These are phyloP conservation scores for Gliomastix tumulicola DNA, from an alignment of 2,329 filamentous ascomycete genomes.

Conservation along the genomic window DNA sequence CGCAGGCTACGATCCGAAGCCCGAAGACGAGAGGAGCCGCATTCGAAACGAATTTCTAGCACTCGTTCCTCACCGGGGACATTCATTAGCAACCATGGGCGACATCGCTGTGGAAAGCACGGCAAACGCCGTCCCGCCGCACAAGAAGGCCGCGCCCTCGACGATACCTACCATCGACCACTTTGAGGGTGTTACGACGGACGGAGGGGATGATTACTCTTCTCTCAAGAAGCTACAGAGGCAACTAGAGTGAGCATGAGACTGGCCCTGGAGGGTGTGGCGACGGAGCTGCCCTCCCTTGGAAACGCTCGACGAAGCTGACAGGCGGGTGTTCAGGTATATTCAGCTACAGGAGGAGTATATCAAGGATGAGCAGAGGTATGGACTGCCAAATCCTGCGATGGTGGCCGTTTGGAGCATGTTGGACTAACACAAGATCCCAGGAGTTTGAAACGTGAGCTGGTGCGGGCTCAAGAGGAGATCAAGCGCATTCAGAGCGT, in stretches of 20 bases:
- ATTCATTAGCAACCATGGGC: conserved; percentile 64
- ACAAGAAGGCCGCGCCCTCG: conserved; percentile 73
- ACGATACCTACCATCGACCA: conserved; percentile 86
- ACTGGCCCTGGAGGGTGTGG: too few relatives aligned
- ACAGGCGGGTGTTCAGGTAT: conserved; percentile 48
- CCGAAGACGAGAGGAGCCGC: too few relatives aligned
- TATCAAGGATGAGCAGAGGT: conserved; percentile 99
- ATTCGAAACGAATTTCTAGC: too few relatives aligned
- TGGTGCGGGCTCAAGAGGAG: conserved; percentile 95
- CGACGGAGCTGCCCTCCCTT: too few relatives aligned
- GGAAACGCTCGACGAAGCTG: conserved; percentile 3
- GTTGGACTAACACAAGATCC: conserved; percentile 10
- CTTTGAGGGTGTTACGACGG: conserved; percentile 74
- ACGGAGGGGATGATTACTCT: conserved; percentile 88
- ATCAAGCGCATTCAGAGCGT: conserved; percentile 99
- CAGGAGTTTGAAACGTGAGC: conserved; percentile 91
- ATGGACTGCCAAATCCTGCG: conserved; percentile 7
- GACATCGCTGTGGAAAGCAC: conserved; percentile 82
- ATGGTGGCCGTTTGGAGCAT: neutral
- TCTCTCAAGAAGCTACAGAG: conserved; percentile 94
- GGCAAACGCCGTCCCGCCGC: conserved; percentile 63
- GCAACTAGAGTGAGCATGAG: conserved; percentile 79
- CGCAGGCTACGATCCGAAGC: too few relatives aligned
- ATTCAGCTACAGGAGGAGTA: conserved; percentile 99
- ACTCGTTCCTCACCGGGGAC: too few relatives aligned